These are phyloP conservation scores for Cyanidium caldarium DNA, from an alignment of 23 red algal genomes.

Conservation along the genomic window DNA sequence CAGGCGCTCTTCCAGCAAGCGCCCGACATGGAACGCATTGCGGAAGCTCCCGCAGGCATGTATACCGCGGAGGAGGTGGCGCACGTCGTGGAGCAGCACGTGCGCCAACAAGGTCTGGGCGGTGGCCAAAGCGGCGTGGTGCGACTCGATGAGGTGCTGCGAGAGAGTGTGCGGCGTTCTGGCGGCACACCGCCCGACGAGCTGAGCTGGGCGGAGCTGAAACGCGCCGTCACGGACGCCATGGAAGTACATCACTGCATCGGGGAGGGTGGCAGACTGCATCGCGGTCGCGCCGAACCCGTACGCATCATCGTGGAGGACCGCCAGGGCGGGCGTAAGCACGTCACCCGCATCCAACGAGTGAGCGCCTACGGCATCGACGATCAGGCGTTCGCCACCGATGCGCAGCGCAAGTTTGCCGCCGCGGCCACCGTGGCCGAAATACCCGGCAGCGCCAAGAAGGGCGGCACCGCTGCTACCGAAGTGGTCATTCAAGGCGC, in stretches of 20 bases:
- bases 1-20: too few relatives aligned
- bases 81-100: background rate
- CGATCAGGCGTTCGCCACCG: background rate
- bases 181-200: too few relatives aligned
- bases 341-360: constrained; percentile 21
- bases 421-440: constrained; percentile 6
- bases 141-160: background rate
- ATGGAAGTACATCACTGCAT: background rate
- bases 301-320: constrained; percentile 10
- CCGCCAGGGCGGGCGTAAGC: constrained; percentile 18
- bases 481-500: background rate
- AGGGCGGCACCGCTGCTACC: background rate
- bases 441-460: constrained; percentile 3
- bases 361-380: constrained; percentile 10
- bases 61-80: background rate
- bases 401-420: constrained; percentile 17
- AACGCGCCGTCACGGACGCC: background rate
- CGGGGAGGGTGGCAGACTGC: background rate
- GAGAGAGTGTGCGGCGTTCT: too few relatives aligned
- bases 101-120: background rate
- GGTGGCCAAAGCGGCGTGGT: background rate
- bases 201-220: background rate
- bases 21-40: background rate
- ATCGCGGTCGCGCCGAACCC: constrained; percentile 4
- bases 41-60: background rate